These are phyloP conservation scores for Aspergillus ruber DNA, from an alignment of 2,329 filamentous ascomycete species.

Conservation along the genomic window DNA sequence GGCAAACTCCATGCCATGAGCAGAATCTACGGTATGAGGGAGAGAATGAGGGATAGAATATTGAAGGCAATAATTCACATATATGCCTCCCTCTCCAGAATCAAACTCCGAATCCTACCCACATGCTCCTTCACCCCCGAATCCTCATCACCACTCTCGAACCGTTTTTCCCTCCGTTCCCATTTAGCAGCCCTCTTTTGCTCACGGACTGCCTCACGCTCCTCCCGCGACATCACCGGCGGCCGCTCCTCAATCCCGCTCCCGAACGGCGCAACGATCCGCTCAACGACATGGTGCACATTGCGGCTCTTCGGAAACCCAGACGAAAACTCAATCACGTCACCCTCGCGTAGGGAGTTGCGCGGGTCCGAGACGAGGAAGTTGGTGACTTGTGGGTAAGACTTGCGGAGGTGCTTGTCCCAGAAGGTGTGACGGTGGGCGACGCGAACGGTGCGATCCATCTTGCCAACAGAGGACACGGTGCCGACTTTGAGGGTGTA, in stretches of 20 bases:
- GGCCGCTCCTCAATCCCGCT: conserved; percentile 29
- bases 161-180: conserved; percentile 22
- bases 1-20: background rate
- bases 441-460: conserved; percentile 37
- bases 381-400: conserved; percentile 28
- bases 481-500: conserved; percentile 32
- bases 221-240: conserved; percentile 27
- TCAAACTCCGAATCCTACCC: conserved; percentile 23
- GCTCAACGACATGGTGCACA: conserved; percentile 37
- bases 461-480: conserved; percentile 35
- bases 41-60: background rate
- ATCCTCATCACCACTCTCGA: conserved; percentile 12
- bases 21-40: no score
- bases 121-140: conserved; percentile 17
- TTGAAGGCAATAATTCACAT: background rate
- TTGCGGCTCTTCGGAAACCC: conserved; percentile 32
- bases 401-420: conserved; percentile 33
- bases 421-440: conserved; percentile 26
- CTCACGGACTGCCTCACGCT: conserved; percentile 27
- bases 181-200: conserved; percentile 27
- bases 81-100: conserved; percentile 15
- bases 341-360: conserved; percentile 38
- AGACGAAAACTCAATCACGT: conserved; percentile 40
- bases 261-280: conserved; percentile 38
- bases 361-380: conserved; percentile 34